phyloP scores from a whole-genome alignment of 129 eudicot genomes.

The Chrysanthemum lavandulifolium region DNA sequence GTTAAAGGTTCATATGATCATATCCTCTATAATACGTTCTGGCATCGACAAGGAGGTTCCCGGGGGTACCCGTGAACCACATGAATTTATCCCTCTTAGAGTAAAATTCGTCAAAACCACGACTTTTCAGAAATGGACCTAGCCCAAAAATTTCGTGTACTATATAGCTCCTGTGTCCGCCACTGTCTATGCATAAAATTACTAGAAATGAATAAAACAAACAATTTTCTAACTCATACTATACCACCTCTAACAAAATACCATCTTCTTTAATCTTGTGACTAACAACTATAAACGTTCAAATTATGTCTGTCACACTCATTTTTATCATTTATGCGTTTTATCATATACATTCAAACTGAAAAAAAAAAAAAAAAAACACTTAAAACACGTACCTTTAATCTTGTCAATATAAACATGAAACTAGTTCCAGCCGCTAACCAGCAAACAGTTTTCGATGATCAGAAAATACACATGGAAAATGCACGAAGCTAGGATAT shows the following conservation, averaged over 20 bases:
- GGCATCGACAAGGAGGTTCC: too few relatives aligned
- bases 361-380: constrained; percentile 12
- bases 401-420: constrained; percentile 18
- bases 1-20: too few relatives aligned
- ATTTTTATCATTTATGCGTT: constrained; percentile 5
- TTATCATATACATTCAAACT: neutral
- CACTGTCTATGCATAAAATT: too few relatives aligned
- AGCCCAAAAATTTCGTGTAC: too few relatives aligned
- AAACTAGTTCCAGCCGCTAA: constrained; percentile 9
- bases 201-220: too few relatives aligned
- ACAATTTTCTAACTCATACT: too few relatives aligned
- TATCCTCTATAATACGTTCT: too few relatives aligned
- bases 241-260: neutral
- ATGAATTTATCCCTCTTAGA: too few relatives aligned
- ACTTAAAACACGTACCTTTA: constrained; percentile 20
- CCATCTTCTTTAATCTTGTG: constrained; percentile 13
- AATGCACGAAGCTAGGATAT: constrained; percentile 12
- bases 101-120: too few relatives aligned
- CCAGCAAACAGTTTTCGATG: constrained; percentile 13
- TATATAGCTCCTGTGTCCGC: too few relatives aligned
- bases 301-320: neutral
- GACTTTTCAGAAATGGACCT: too few relatives aligned
- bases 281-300: constrained; percentile 3
- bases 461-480: constrained; percentile 15
- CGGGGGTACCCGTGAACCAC: too few relatives aligned